Conservation (phyloP, 1,284 basidiomycete genomes). For the Sparassis latifolia region DNA sequence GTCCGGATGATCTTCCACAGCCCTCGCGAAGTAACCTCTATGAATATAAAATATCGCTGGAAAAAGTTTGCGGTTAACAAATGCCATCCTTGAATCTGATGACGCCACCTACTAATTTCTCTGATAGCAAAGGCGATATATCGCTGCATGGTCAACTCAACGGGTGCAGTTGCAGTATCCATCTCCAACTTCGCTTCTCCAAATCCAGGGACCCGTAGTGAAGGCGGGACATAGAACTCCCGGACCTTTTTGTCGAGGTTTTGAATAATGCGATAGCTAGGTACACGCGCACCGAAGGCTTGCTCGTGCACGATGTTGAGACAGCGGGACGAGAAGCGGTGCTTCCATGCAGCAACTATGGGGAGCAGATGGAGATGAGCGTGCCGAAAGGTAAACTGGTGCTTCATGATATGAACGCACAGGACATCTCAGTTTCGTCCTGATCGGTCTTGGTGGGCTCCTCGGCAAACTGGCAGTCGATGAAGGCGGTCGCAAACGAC, state of each 20-base stretch:
- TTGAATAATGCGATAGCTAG: constrained; percentile 53
- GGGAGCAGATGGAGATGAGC: neutral
- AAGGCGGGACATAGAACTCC: constrained; percentile 55
- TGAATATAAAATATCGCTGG: constrained; percentile 67
- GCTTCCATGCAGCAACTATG: constrained; percentile 58
- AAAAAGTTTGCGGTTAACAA: neutral
- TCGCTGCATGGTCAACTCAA: constrained; percentile 57
- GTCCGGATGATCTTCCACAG: constrained; percentile 50
- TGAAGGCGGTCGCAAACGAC: constrained; percentile 51
- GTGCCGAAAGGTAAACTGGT: too few relatives aligned
- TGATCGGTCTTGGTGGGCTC: constrained; percentile 39
- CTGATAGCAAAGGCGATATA: constrained; percentile 57
- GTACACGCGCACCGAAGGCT: constrained; percentile 54
- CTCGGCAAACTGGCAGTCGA: constrained; percentile 54
- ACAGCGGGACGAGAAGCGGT: constrained; percentile 53
- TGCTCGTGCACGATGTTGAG: constrained; percentile 58
- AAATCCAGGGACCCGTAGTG: constrained; percentile 58
- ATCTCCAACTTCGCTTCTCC: constrained; percentile 39
- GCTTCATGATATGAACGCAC: constrained; percentile 32
- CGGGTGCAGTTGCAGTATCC: constrained; percentile 39
- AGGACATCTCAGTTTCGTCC: constrained; percentile 59
- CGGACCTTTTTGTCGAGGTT: constrained; percentile 60
- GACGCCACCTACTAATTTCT: constrained; percentile 49
- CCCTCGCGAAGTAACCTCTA: constrained; percentile 65
- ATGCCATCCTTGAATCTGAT: constrained; percentile 3